These are phyloP conservation scores for Marasmius oreades DNA, from an alignment of 1,284 basidiomycete species.

Conservation along the genomic window DNA sequence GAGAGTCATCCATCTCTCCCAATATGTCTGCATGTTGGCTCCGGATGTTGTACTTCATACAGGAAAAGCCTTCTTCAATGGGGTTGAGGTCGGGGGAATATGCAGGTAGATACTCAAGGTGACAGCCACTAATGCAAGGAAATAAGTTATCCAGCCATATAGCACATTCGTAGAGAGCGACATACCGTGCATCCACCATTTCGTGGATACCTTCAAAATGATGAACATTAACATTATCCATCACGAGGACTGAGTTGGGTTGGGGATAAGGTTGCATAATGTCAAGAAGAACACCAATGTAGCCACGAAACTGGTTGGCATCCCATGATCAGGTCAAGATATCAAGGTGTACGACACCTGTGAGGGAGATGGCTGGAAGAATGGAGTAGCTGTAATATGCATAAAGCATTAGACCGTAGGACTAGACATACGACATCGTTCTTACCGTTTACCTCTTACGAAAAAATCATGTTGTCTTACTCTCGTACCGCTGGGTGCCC, in stretches of 20 bases:
- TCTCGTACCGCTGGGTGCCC: conserved; percentile 24
- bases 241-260: conserved; percentile 30
- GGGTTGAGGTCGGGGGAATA: conserved; percentile 29
- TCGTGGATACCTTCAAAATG: conserved; percentile 21
- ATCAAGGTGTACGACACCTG: conserved; percentile 27
- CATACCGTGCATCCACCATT: conserved; percentile 24
- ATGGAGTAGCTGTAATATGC: conserved; percentile 22
- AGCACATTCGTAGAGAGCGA: background rate
- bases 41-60: conserved; percentile 23
- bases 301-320: conserved; percentile 20
- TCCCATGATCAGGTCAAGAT: conserved; percentile 25
- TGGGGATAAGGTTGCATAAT: conserved; percentile 33
- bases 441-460: conserved; percentile 28
- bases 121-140: background rate
- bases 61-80: conserved; percentile 27
- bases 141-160: background rate
- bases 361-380: conserved; percentile 27
- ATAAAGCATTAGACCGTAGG: background rate
- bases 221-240: conserved; percentile 33
- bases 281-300: conserved; percentile 26
- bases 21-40: conserved; percentile 1
- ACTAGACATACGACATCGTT: background rate
- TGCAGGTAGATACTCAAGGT: conserved; percentile 20
- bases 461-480: conserved; percentile 27
- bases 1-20: background rate